Evolutionary conservation across 225 moss, liverwort and hornwort species (phyloP), one percentile per base, ranked within the genome.

Genomic region (Ulota crispa): DNA sequence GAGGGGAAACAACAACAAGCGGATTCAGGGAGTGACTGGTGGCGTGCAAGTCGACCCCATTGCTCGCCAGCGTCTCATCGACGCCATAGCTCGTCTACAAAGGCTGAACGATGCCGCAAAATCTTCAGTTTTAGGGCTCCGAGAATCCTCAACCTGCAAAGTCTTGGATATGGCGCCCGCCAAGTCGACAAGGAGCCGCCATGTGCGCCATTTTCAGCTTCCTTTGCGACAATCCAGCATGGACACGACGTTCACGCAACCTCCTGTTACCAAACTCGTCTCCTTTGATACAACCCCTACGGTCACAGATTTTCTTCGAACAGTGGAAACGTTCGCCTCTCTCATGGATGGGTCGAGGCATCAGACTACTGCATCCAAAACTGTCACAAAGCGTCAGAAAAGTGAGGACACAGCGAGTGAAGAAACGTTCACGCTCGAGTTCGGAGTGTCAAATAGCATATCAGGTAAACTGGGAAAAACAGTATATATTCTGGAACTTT

Each of bases 11-110:
- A 41, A 7, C 26, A 83, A 6, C 2, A 80, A 81, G 37, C 64
- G 75, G 2, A 39, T 5, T 57, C 73, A 64, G 7, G 61, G 70
- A 24, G 36, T 69, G 3, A 56, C 59, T 21, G 21, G 70, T 3
- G 74, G 55, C n/a, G 75, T 62, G 64, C 60, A 34, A 2, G 9
- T 26, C n/a, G 59, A 77, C 23, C 6, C 32, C 30, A 78, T 68
- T 7, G 80, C 83, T 10, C 78, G 84, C 57, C 60, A 72, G 72
- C 76, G 79, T 10, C 80, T 89, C 27, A 11, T 80, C 3, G 86
- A 89, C 31, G 73, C 82, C 31, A 84, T 82, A 1, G 70, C 82
- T 39, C 79, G 84, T n/a, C 82, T 84, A 1, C 82, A 89, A 59
- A 72, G 70, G 9, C 64, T 84, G 23, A 72, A 68, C 54, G 72